Base-by-base conservation (phyloP, 2,329 filamentous ascomycete species). In the Sclerotinia glacialis region DNA sequence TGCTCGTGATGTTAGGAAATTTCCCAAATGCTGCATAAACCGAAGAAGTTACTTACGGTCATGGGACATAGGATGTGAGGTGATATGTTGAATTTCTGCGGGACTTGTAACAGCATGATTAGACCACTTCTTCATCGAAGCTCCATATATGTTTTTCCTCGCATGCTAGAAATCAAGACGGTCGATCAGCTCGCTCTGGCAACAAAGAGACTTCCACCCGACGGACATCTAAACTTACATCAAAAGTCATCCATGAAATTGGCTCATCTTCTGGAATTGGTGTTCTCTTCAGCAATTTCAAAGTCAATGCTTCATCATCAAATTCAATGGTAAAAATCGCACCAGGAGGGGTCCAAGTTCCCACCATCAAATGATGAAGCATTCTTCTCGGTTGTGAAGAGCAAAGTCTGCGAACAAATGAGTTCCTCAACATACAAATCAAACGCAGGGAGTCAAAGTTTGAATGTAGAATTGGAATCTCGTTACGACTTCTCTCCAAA, bases 171-270 rank as follows among this genome's bases (percentile, higher is more conserved):
- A 68, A 65, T 28, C 44, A 12, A 44, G 6, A 5, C 61, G 26
- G 14, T 21, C 14, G 4, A n/a, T 61, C 14, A 61, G 44, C 58
- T 8, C 26, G 31, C 31, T 16, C 37, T 49, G n/a, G 11, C 44
- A 49, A 37, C 16, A 14, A 31, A 23, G 34, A 40, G 31, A 21
- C 47, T 34, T 74, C 59, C 74, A 72, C 68, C 60, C 69, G 55
- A 67, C 52, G 46, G 49, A 8, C 40, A 47, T 49, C 14, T 26
- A n/a, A 21, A 75, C 89, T 79, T 81, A 92, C 91, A 77, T 92
- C 89, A 75, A 96, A 94, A 21, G 91, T 89, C 90, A 96, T 94
- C 92, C 92, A 96, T 68, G 92, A 96, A 71, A 96, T 95, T 9
- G 92, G 91, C 79, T 96, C 91, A 70, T 94, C 90, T 63, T 90